Evolutionary conservation across 352 stramenopile species (phyloP), one percentile per base, ranked within the genome.

Genomic region (Phytophthora citrophthora): DNA sequence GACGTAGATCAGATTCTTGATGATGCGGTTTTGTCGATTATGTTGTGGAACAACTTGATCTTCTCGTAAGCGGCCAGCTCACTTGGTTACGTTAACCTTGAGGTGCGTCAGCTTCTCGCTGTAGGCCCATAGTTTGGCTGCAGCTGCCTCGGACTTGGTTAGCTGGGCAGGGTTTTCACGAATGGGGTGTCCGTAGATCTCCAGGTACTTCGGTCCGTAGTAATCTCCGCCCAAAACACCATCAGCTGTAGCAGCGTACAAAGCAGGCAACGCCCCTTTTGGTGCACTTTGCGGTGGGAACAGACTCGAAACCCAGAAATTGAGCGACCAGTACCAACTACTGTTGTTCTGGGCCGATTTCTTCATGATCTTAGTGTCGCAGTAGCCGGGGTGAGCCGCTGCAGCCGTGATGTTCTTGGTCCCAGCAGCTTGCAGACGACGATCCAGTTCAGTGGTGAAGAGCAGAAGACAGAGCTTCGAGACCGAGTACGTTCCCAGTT

Each of bases 401-500:
- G 68, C 65, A 2, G 56, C 48, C 4, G 60, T 44, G 10, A 85
- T 47, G 40, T 62, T 56, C 3, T 41, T 15, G 23, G 82, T 46
- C 8, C 39, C 60, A 0, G 26, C 38, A 0, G 58, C 51, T 23
- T 68, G 60, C 8, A 81, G 24, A 5, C 79, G 74, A 5, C 77
- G 70, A 23, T 79, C 23, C 4, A 90, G 66, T 43, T 89, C 79
- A 0, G 54, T 47, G 23, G 59, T 78, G 56, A 88, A 89, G n/a
- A 90, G 63, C 8, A 87, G 15, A 54, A 84, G 86, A 51, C 46
- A 76, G 16, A 90, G 56, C 62, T 90, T 88, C 10, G 70, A 77
- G 4, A 74, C 68, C 12, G 32, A 20, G 62, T 89, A 90, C 10
- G 48, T 56, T 8, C 23, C 18, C 9, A 62, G 1, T 12, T 66